These are phyloP conservation scores for Rosa multiflora DNA, from an alignment of 306 rosid genomes.

Conservation along the genomic window DNA sequence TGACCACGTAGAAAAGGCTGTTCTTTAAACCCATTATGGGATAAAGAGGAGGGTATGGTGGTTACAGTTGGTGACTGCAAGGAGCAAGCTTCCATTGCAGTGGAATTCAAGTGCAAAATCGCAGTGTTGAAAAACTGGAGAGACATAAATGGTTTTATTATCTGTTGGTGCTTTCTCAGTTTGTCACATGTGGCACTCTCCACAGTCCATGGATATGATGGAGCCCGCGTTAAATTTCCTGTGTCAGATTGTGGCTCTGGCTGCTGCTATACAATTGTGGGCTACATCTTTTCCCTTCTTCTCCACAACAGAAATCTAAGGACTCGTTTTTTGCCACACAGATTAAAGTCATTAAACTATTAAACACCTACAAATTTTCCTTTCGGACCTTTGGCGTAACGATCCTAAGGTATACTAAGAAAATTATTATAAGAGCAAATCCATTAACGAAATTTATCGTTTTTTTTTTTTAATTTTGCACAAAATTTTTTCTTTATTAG, in stretches of 20 bases:
- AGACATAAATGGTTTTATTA: constrained; percentile 23
- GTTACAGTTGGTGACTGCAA: constrained; percentile 51
- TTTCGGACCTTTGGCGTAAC: too few relatives aligned
- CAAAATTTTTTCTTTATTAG: too few relatives aligned
- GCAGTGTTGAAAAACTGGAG: constrained; percentile 15
- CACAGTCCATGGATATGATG: constrained; percentile 66
- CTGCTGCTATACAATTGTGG: background rate
- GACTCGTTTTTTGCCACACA: too few relatives aligned
- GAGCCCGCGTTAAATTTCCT: constrained; percentile 41
- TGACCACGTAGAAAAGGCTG: constrained; percentile 38
- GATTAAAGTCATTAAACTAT: too few relatives aligned
- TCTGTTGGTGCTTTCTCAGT: constrained; percentile 32
- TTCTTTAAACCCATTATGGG: constrained; percentile 31
- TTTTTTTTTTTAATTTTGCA: too few relatives aligned
- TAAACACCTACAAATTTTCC: too few relatives aligned
- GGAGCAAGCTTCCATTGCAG: constrained; percentile 65
- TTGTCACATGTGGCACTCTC: constrained; percentile 35
- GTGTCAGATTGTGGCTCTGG: background rate
- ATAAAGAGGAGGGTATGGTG: constrained; percentile 50
- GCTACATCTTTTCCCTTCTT: background rate
- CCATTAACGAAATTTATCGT: too few relatives aligned
- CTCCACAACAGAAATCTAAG: too few relatives aligned
- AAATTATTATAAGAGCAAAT: too few relatives aligned
- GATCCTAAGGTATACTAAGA: too few relatives aligned
- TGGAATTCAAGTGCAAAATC: constrained; percentile 5